Base-by-base conservation (phyloP, 169 alveolate genomes). In the Plasmodium reichenowi region DNA sequence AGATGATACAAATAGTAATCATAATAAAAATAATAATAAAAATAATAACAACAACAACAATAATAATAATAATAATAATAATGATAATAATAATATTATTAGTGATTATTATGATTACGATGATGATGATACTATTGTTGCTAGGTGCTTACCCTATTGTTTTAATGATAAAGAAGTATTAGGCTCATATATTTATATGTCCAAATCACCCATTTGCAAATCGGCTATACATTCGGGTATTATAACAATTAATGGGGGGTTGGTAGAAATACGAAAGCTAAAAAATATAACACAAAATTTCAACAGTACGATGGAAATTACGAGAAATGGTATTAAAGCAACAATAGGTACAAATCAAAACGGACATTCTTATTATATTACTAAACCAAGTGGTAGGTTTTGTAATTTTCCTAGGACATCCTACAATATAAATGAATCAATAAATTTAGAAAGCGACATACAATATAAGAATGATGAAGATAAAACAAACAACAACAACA, bases 141-240 rank as follows among this genome's bases (percentile, higher is more conserved):
- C 86, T 54, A 71, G 91, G 45, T 83, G 91, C 12, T 59, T 83
- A 50, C 91, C 91, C 13, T 26, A 15, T 47, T 83, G 91, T 83
- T 15, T 56, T 38, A 70, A 38, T 70, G 86, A 83, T 20, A 63
- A 70, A 29, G 59, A 38, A 20, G 72, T 92, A 1, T 78, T 86
- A 15, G 95, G 95, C 60, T 89, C 92, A 47, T 92, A 72, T 50
- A 88, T 92, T 15, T 92, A 92, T 72, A 67, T 83, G 32, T 92
- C 93, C 3, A 90, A 70, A 20, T 89, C 93, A 5, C 91, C 95
- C 2, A 86, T 92, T 20, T 92, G 95, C 48, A 92, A 92, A 90
- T 92, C 95, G 32, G 93, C 95, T 29, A 88, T 92, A 26, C 95
- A 92, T 68, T 89, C 95, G 48, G 95, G 95, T 17, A 72, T 92